A percentile compares a stretch with the other conserved stretches of the same genome.
Evolutionary conservation across 805 yeast species (phyloP).

Genomic region (Metschnikowia reukaufii): DNA sequence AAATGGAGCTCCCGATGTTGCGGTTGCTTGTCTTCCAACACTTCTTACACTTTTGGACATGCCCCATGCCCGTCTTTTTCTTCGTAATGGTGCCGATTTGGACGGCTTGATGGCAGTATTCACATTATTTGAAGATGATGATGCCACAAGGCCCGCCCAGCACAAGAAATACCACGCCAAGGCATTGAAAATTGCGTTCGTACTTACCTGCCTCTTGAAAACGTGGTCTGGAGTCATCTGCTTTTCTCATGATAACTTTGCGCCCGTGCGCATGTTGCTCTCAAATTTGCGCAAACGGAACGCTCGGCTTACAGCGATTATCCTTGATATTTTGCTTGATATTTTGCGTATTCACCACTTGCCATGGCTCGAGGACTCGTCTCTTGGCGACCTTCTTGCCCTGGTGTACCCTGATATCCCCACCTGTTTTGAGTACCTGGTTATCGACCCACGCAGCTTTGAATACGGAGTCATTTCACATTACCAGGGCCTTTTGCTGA

Average conservation of each 20-base stretch:
- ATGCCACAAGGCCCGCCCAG: conserved; percentile 13
- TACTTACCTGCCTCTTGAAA: conserved; percentile 62
- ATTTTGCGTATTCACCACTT: conserved; percentile 59
- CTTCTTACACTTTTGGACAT: conserved; percentile 57
- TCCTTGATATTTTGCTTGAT: conserved; percentile 73
- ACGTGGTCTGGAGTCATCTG: conserved; percentile 76
- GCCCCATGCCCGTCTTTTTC: conserved; percentile 50
- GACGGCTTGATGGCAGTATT: conserved; percentile 66
- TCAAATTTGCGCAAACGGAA: conserved; percentile 62
- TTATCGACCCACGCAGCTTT: conserved; percentile 30
- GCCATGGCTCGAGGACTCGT: conserved; percentile 45
- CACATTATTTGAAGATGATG: conserved; percentile 52
- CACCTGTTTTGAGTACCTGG: conserved; percentile 16
- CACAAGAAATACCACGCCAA: conserved; percentile 25
- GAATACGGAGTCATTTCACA: conserved; percentile 56
- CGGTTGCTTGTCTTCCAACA: conserved; percentile 37
- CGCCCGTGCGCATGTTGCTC: conserved; percentile 56
- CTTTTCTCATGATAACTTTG: conserved; percentile 56
- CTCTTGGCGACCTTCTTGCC: conserved; percentile 15
- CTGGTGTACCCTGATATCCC: conserved; percentile 15
- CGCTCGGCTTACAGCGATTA: conserved; percentile 53
- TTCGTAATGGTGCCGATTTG: conserved; percentile 64
- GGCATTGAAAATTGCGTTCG: conserved; percentile 58
- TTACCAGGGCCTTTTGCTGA: conserved; percentile 60
- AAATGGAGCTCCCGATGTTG: conserved; percentile 21